These are phyloP conservation scores for Cladorrhinum sp. DNA, from an alignment of 2,329 filamentous ascomycete species.

Conservation along the genomic window DNA sequence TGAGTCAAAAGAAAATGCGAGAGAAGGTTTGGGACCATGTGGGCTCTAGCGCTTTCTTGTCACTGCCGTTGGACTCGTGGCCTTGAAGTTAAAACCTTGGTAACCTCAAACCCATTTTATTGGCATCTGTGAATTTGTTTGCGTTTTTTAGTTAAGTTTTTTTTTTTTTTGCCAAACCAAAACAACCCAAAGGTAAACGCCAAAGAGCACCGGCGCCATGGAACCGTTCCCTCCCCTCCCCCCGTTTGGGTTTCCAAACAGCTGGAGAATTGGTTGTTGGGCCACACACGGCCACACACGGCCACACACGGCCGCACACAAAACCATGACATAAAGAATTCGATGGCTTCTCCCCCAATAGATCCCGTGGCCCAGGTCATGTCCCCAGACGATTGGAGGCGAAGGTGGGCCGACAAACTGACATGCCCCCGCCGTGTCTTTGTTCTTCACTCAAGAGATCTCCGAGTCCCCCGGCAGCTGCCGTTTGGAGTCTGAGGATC, in stretches of 20 bases:
- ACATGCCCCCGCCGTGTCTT: background rate
- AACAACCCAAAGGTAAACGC: background rate
- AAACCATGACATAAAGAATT: background rate
- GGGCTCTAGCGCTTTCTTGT: background rate
- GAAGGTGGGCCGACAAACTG: background rate
- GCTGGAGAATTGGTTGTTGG: too few relatives aligned
- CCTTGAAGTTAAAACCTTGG: background rate
- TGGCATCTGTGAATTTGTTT: too few relatives aligned
- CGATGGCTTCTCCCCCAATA: background rate
- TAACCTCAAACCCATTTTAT: too few relatives aligned
- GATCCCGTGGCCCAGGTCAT: background rate
- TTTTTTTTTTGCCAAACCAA: too few relatives aligned
- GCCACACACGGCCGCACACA: background rate
- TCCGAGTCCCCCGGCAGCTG: background rate
- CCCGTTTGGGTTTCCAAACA: too few relatives aligned
- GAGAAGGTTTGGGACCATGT: background rate
- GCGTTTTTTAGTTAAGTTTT: too few relatives aligned
- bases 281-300: too few relatives aligned
- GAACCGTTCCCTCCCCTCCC: background rate
- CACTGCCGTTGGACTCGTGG: background rate
- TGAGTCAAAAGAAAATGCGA: background rate
- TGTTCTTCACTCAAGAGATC: background rate
- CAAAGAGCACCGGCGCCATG: background rate
- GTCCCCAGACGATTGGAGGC: background rate
- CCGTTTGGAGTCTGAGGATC: background rate